Percentiles rank a stretch among this genome's conserved stretches.
phyloP scores from a whole-genome alignment of 768 basidiomycete genomes.

The Albatrellus ellisii region DNA sequence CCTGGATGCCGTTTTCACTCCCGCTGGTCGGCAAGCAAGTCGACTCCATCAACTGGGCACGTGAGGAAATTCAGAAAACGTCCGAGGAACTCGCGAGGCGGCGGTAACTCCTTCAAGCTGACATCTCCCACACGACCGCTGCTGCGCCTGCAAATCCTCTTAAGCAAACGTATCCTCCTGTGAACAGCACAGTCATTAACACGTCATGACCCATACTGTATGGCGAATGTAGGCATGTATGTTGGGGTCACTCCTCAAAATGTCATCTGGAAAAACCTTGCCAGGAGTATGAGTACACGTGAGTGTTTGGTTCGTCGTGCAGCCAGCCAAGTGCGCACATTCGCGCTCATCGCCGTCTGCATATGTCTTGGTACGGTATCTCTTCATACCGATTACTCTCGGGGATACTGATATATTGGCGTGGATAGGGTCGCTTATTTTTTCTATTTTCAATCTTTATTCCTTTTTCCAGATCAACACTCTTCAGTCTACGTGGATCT shows the following conservation, averaged over 20 bases:
- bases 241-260: conserved; percentile 78
- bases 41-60: too few relatives aligned
- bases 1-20: too few relatives aligned
- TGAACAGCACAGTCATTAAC: conserved; percentile 48
- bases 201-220: conserved; percentile 74
- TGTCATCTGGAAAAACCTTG: conserved; percentile 86
- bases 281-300: conserved; percentile 84
- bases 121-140: too few relatives aligned
- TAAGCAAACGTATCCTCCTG: too few relatives aligned
- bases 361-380: conserved; percentile 55
- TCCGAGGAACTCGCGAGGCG: conserved; percentile 13
- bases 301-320: conserved; percentile 29
- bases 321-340: conserved; percentile 63
- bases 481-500: conserved; percentile 86
- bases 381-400: not conserved
- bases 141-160: conserved; percentile 8
- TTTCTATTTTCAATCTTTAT: too few relatives aligned
- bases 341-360: conserved; percentile 78
- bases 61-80: too few relatives aligned
- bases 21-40: too few relatives aligned
- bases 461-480: conserved; percentile 38
- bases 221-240: conserved; percentile 46
- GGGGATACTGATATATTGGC: not conserved
- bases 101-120: conserved; percentile 17
- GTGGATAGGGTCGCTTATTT: conserved; percentile 39